phyloP scores from a whole-genome alignment of 257 asterid species.

The Sherardia arvensis region DNA sequence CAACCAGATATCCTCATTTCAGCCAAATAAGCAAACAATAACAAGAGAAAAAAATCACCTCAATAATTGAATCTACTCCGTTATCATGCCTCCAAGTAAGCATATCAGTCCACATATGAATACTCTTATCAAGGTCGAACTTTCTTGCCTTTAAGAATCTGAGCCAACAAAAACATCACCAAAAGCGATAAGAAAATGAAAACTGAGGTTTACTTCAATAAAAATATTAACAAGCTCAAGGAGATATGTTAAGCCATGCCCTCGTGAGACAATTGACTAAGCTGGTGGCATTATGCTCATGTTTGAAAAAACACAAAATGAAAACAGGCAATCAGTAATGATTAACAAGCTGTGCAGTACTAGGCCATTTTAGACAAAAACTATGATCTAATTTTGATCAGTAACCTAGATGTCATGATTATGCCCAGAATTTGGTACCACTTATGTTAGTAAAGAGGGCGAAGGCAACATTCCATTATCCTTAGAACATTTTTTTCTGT shows the following conservation, averaged over 20 bases:
- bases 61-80: slow-evolving; percentile 69
- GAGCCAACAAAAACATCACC: slow-evolving; percentile 15
- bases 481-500: too few species aligned
- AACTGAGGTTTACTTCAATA: not conserved
- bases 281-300: not conserved
- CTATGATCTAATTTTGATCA: not conserved
- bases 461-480: not conserved
- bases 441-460: not conserved
- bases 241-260: too few species aligned
- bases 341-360: not conserved
- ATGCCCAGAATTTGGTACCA: not conserved
- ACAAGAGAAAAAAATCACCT: slow-evolving; percentile 33
- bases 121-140: slow-evolving; percentile 84
- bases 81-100: slow-evolving; percentile 89
- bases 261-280: not conserved
- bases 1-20: not conserved
- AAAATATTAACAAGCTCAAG: not conserved
- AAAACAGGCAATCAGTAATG: not conserved
- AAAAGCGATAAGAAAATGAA: not conserved
- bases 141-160: slow-evolving; percentile 93
- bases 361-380: too few species aligned
- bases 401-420: not conserved
- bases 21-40: not conserved
- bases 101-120: slow-evolving; percentile 97
- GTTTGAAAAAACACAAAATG: not conserved